Base-by-base conservation (phyloP, 2,329 filamentous ascomycete genomes). In the Sordariomycetes sp. region DNA sequence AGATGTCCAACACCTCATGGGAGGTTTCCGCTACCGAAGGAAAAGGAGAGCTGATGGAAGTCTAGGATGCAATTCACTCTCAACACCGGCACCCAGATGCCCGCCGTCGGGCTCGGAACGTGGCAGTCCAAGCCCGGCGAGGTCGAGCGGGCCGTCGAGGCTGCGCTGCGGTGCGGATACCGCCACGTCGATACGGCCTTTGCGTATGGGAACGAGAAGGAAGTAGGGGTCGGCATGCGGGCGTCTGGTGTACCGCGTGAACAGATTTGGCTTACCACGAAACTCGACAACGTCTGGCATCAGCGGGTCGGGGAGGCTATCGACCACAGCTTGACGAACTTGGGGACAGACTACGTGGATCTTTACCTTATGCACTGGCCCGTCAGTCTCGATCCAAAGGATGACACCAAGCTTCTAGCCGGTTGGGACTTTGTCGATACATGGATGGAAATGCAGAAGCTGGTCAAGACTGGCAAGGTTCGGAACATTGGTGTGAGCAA, bases 221-320 rank as follows among this genome's bases (percentile, higher is more conserved):
- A 86, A 65, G 83, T 88, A 22, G 84, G 85, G 59, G 70, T 76
- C 57, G 85, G 83, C 56, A 85, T 88, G 67, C 76, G 75, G 62
- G 79, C 79, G 52, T 80, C 80, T 2, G 83, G 82, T 28, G 78
- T 88, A 1, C 77, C 83, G n/a, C 78, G 85, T 24, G 74, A 78
- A 57, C 72, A 87, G 65, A 80, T 87, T 67, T 89, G 81, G 78
- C 69, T 88, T 58, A 92, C 89, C 54, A 90, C 87, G 64, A 95
- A 94, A 78, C 81, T 92, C 55, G 82, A 89, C 76, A 90, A 91
- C 77, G 78, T 84, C 54, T 87, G 84, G 79, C 87, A 90, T 72
- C 82, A 86, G 72, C 77, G 80, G 15, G 13, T 45, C n/a, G 39
- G n/a, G 8, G 39, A 69, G 57, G 76, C 72, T 1, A 65, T 45